A percentile compares a stretch with the other conserved stretches of the same genome.
phyloP scores from a whole-genome alignment of 306 rosid genomes.

The Lupinus albus region DNA sequence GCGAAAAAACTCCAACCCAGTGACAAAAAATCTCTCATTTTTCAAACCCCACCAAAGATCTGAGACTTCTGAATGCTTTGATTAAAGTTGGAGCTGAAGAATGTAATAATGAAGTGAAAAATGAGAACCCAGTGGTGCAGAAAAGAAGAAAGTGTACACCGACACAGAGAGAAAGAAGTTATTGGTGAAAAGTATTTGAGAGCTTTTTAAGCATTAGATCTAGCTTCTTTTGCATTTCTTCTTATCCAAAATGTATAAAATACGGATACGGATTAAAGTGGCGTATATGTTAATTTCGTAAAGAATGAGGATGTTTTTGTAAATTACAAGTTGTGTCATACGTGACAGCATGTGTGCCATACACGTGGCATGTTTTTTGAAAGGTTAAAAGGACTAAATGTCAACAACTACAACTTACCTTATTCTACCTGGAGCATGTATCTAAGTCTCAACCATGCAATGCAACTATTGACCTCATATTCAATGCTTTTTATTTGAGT shows the following conservation, averaged over 20 bases:
- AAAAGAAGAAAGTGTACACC: slow-evolving; percentile 50
- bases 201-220: slow-evolving; percentile 24
- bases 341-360: no score
- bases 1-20: slow-evolving; percentile 42
- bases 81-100: slow-evolving; percentile 2
- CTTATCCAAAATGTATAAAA: slow-evolving; percentile 36
- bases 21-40: slow-evolving; percentile 41
- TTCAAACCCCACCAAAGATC: slow-evolving; percentile 27
- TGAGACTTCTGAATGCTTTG: slow-evolving; percentile 23
- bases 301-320: background rate
- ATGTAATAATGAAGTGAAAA: no score
- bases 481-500: no score
- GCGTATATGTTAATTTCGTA: background rate
- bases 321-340: no score
- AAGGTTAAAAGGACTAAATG: no score
- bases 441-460: no score
- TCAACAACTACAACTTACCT: no score
- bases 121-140: background rate
- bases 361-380: no score
- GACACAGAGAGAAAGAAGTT: slow-evolving; percentile 44
- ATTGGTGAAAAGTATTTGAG: background rate
- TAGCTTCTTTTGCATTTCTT: background rate
- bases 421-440: no score
- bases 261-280: slow-evolving; percentile 25
- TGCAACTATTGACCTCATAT: no score